A percentile compares a stretch with the other conserved stretches of the same genome.
These are phyloP conservation scores for Paracamarosporium sp. DNA, from an alignment of 2,329 filamentous ascomycete genomes.

Conservation along the genomic window DNA sequence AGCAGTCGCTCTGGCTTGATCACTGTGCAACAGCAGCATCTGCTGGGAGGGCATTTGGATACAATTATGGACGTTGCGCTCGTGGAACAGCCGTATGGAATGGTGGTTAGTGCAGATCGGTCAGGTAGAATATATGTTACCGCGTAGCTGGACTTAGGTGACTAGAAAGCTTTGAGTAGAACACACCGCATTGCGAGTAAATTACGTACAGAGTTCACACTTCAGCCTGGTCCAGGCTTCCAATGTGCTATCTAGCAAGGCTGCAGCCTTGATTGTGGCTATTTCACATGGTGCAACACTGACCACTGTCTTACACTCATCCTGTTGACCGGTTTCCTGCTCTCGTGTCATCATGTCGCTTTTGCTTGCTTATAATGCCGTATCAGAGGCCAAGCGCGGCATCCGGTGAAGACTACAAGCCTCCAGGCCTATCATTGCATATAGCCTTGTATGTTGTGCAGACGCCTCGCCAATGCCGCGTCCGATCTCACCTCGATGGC, in stretches of 20 bases:
- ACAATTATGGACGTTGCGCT: slow-evolving; percentile 87
- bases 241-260: background rate
- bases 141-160: slow-evolving; percentile 50
- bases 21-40: slow-evolving; percentile 87
- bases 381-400: background rate
- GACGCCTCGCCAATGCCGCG: background rate
- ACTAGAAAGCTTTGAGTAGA: background rate
- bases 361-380: background rate
- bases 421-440: background rate
- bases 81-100: slow-evolving; percentile 86
- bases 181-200: background rate
- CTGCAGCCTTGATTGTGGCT: background rate
- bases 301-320: no score
- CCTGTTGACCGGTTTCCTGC: background rate
- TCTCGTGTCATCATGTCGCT: background rate
- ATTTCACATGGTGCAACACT: no score
- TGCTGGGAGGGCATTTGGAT: slow-evolving; percentile 87
- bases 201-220: background rate
- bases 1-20: slow-evolving; percentile 81
- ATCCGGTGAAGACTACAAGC: slow-evolving; percentile 7
- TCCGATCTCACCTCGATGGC: background rate
- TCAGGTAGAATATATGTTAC: slow-evolving; percentile 89
- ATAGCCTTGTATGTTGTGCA: background rate
- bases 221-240: no score
- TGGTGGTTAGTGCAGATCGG: slow-evolving; percentile 90